These are phyloP conservation scores for Straminergon stramineum DNA, from an alignment of 225 moss, liverwort and hornwort genomes.

Conservation along the genomic window DNA sequence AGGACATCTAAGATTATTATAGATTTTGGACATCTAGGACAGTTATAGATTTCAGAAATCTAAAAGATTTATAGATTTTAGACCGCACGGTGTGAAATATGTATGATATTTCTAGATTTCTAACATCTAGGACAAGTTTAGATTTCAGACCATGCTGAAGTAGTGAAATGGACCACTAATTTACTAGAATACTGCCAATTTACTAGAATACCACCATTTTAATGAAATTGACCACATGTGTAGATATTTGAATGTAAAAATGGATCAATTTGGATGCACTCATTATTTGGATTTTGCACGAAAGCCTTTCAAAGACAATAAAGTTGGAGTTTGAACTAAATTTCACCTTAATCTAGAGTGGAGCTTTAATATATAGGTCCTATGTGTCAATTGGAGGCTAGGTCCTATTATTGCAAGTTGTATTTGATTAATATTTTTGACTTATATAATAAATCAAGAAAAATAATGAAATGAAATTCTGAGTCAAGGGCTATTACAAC, in stretches of 20 bases:
- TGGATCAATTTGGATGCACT: accelerated
- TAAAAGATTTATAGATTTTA: no score
- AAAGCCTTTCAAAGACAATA: background rate
- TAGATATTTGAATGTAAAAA: background rate
- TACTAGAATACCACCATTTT: no score
- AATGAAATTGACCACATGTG: no score
- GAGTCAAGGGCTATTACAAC: background rate
- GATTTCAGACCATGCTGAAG: no score
- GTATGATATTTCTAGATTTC: no score
- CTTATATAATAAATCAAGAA: background rate
- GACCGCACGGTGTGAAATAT: no score
- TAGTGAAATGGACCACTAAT: no score
- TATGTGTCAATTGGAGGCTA: background rate
- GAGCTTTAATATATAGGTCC: background rate
- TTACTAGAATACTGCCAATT: no score
- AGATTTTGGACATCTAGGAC: no score
- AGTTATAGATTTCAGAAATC: no score
- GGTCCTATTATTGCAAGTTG: background rate
- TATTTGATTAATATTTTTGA: background rate
- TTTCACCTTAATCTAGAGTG: accelerated
- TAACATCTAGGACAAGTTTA: no score
- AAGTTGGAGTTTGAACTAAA: background rate
- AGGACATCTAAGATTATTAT: no score
- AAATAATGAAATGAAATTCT: background rate
- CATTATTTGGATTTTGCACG: background rate